Base-by-base conservation (phyloP, 2,329 filamentous ascomycete species). In the Drechslerella dactyloides region DNA sequence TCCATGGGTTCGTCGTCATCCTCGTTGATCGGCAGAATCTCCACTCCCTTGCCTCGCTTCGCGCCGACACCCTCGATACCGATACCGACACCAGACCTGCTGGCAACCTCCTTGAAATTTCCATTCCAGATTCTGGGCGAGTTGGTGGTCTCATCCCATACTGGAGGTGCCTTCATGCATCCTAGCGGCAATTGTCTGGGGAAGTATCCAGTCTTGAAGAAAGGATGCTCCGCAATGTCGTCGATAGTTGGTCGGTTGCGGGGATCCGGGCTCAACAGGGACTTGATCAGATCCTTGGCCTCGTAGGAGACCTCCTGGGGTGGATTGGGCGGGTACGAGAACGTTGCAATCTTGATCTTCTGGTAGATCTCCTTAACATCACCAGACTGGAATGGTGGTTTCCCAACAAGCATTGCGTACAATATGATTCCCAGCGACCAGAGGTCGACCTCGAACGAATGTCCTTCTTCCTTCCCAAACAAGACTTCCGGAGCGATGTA, bases 401-500 rank as follows among this genome's bases (percentile, higher is more conserved):
- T 96, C 19, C 94, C 96, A 6, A 94, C 94, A 52, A 97, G 89
- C 86, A 99, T 93, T 54, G 94, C 96, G 81, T 96, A 97, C 23
- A 74, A 27, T 7, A 99, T 99, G 75, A 99, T 94, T 19, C 96
- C 94, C 78, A 99, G 84, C 50, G 93, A 96, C 96, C 96, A 99
- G 63, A 99, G 90, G 79, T 99, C 94, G 2, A 99, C 94, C 83
- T 77, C 75, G 58, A 76, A 77, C 15, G 96, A 96, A 78, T 97
- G 93, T 75, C 96, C 94, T 79, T 99, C 94, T 77, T 93, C 91
- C 78, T 91, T 94, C 35, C 90, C 91, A 53, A 77, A 91, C 57
- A 99, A 81, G 73, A 99, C 96, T 78, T 99, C 94, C 0, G 94
- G 94, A 0, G 94, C 94, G 76, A 99, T 96, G 79, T 99, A 99